phyloP scores from a whole-genome alignment of 768 basidiomycete species.

The Tulasnella sp. region DNA sequence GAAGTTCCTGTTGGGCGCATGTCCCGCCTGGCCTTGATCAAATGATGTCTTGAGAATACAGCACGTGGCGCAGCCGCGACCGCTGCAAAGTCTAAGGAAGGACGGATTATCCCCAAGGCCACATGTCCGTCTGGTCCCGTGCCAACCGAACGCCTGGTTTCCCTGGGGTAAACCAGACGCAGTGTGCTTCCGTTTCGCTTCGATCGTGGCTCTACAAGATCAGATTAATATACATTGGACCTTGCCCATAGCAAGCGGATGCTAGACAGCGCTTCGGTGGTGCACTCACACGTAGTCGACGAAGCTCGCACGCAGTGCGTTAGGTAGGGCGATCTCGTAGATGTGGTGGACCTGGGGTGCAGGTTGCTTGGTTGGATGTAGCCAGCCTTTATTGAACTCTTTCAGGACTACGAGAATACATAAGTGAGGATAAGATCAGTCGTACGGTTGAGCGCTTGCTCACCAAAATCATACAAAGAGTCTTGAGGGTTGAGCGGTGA shows the following conservation, averaged over 20 bases:
- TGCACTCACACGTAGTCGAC: slow-evolving; percentile 8
- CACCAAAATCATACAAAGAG: slow-evolving; percentile 3
- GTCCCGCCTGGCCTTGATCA: background rate
- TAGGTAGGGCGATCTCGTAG: background rate
- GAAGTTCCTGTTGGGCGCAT: slow-evolving; percentile 1
- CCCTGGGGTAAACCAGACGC: background rate
- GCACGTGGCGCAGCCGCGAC: slow-evolving; percentile 1
- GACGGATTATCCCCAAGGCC: background rate
- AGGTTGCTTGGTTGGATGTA: slow-evolving; percentile 1
- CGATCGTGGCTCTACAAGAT: background rate
- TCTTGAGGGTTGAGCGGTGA: background rate
- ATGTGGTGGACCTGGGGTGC: background rate
- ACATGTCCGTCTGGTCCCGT: slow-evolving; percentile 1
- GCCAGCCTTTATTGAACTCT: slow-evolving; percentile 3
- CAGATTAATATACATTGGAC: too few relatives aligned
- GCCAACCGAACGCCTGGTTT: slow-evolving; percentile 10
- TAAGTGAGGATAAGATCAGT: background rate
- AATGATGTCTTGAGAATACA: slow-evolving; percentile 1
- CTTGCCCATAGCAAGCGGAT: too few relatives aligned
- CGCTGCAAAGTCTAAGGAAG: background rate
- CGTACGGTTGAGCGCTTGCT: background rate
- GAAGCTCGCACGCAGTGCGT: background rate
- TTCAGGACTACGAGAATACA: background rate
- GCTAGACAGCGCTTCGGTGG: too few relatives aligned
- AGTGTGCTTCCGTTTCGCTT: slow-evolving; percentile 1